phyloP scores from a whole-genome alignment of 1,284 basidiomycete species.

The Puccinia triticina region DNA sequence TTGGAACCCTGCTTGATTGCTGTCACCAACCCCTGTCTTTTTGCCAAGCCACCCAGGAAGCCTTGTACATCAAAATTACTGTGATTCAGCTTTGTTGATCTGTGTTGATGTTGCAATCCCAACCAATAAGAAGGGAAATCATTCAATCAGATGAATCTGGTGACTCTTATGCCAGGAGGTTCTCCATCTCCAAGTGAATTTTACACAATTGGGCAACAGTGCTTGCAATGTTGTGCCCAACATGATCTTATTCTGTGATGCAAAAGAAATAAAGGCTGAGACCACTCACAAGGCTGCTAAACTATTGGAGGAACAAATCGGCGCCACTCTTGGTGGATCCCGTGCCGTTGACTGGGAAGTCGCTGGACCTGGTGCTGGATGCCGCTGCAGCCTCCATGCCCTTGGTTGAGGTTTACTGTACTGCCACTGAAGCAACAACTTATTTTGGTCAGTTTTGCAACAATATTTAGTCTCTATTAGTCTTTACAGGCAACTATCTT shows the following conservation, averaged over 20 bases:
- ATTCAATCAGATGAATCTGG: constrained; percentile 97
- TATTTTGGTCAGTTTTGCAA: constrained; percentile 70
- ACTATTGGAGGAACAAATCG: constrained; percentile 61
- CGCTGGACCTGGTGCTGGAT: constrained; percentile 70
- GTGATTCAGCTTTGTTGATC: constrained; percentile 94
- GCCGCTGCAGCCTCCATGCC: constrained; percentile 56
- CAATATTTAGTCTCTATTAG: too few species aligned
- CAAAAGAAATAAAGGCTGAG: constrained; percentile 49
- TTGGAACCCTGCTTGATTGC: constrained; percentile 96
- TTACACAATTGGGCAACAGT: constrained; percentile 83
- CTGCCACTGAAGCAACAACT: constrained; percentile 63
- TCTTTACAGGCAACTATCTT: too few species aligned
- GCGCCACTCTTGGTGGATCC: constrained; percentile 59
- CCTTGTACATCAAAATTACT: constrained; percentile 99
- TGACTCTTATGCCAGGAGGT: constrained; percentile 98
- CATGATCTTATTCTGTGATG: constrained; percentile 51
- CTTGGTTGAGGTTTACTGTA: constrained; percentile 62
- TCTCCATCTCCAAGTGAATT: constrained; percentile 88
- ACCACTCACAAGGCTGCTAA: constrained; percentile 30
- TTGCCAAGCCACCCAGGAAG: constrained; percentile 99
- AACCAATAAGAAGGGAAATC: constrained; percentile 97
- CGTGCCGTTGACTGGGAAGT: constrained; percentile 58
- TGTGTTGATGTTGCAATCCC: constrained; percentile 99
- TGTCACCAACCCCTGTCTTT: constrained; percentile 97
- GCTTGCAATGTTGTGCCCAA: constrained; percentile 80